These are phyloP conservation scores for Ustilago cynodontis DNA, from an alignment of 1,284 basidiomycete species.

Conservation along the genomic window DNA sequence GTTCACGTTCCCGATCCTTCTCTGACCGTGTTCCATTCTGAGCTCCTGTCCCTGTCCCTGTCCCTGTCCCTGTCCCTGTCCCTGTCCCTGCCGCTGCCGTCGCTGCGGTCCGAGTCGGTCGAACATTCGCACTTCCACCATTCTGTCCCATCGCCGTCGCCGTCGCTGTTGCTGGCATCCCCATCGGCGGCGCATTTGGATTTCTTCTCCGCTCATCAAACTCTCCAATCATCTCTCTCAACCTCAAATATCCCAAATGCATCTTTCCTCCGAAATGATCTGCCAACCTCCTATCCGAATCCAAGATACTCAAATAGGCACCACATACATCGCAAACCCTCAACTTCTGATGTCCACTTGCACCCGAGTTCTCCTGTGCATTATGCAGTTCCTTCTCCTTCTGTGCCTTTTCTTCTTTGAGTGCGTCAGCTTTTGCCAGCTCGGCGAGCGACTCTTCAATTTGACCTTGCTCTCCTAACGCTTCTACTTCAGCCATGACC, in stretches of 20 bases:
- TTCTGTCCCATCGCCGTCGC: constrained; percentile 15
- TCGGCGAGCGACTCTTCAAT: constrained; percentile 98
- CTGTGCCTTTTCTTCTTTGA: constrained; percentile 94
- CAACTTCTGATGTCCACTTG: constrained; percentile 98
- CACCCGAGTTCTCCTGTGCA: constrained; percentile 96
- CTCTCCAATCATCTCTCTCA: constrained; percentile 90
- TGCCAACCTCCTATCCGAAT: constrained; percentile 97
- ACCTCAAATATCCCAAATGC: constrained; percentile 97
- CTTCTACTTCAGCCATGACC: constrained; percentile 97
- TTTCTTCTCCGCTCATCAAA: constrained; percentile 70
- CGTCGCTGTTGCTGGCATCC: constrained; percentile 17
- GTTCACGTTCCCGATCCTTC: constrained; percentile 50
- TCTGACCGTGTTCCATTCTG: constrained; percentile 25
- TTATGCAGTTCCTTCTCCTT: constrained; percentile 97
- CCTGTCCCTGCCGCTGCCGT: constrained; percentile 1
- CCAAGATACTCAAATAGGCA: constrained; percentile 95
- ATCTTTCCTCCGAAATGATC: constrained; percentile 99
- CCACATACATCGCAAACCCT: constrained; percentile 99
- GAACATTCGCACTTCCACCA: constrained; percentile 21
- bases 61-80: neutral
- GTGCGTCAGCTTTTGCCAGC: constrained; percentile 94
- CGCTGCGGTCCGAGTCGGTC: neutral
- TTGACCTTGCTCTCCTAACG: constrained; percentile 94
- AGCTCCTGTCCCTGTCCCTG: constrained; percentile 3
- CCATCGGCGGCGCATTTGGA: constrained; percentile 44